Base-by-base conservation (phyloP, 106 monocot species). In the Dactylorhiza incarnata region DNA sequence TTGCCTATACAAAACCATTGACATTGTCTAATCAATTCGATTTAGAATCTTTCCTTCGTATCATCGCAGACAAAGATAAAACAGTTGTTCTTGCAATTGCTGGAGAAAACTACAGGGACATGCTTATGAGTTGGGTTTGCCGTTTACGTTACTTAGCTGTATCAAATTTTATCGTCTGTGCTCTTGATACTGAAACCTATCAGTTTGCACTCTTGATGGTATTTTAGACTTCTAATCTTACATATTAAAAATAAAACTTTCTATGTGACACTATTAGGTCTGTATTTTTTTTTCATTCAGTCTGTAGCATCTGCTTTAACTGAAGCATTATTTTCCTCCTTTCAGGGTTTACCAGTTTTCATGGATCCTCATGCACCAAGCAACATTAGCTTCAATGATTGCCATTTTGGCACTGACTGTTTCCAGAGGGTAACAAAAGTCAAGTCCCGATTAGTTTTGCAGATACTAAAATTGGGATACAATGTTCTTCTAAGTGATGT, bases 101-200 rank as follows among this genome's bases (percentile, higher is more conserved):
- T 77, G 99, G 91, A 53, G 78, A 86, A 24, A 99, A 84, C 81
- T 99, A 99, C 65, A 88, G 79, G 75, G 99, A 99, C 59, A 91
- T 99, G 88, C 91, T 99, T 49, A 99, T 99, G 94, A 99, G 84
- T 81, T 99, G 91, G 94, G 91, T 90, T 23, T 99, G 99, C 80
- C 89, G 91, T 23, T 77, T 94, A 53, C 81, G 94, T 11, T 69
- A 77, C 14, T 81, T 99, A 20, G 73, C 75, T 12, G 74, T 94
- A 17, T 82, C 73, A 55, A 99, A 99, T 83, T 94, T 94, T 71
- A 46, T 94, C n/a, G 81, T 99, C 3, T 84, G 81, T 85, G 94
- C 99, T 75, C 89, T 99, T 65, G 99, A 99, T 86, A 29, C 77
- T 79, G 94, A 94, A 68, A 92, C 72, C 14, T 99, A 89, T 80